Evolutionary conservation across 192 early-diverging fungal genomes (phyloP), one percentile per base, ranked within the genome.

Genomic region (Podila minutissima): DNA sequence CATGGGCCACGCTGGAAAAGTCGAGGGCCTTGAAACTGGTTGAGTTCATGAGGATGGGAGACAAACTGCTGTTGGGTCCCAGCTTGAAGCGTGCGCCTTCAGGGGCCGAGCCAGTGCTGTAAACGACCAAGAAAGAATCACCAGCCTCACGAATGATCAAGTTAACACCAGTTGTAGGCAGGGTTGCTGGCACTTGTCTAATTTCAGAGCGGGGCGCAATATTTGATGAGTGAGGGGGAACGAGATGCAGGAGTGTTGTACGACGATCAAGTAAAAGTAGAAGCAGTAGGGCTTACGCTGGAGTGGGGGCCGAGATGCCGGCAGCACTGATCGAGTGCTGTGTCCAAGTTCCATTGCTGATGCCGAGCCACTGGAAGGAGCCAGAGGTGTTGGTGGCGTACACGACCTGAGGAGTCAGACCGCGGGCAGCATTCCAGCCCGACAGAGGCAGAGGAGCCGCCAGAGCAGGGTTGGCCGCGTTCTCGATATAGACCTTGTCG

Each of bases 351-450:
- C 67, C 67, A 1, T 46, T 37, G 31, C 4, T 61, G 38, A 81
- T 20, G 29, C 77, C 77, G 19, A 81, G 62, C 77, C 77, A 81
- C 51, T 73, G 70, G 67, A 81, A 81, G 48, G 65, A 59, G 7
- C 77, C 77, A 32, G 32, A 24, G 11, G 5, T 28, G 1, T 7
- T 48, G 19, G 15, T 67, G 58, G 75, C 35, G 59, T 61, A 73
- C 2, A 50, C 55, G 4, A 61, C 67, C 64, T 81, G 77, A 2
- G 77, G 66, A 1, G 20, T 38, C n/a, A 32, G 6, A 26, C 22
- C 48, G 37, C 64, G 22, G 17, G 53, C 24, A 22, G 66, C 10
- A 33, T 57, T 61, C 77, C 77, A 81, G 13, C 59, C 64, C 1
- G 66, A 7, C 15, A 81, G 32, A n/a, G 71, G 71, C 4, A 32